A percentile compares a stretch with the other conserved stretches of the same genome.
Conservation (phyloP, 2,329 filamentous ascomycete species). For the Penicillium sp. region DNA sequence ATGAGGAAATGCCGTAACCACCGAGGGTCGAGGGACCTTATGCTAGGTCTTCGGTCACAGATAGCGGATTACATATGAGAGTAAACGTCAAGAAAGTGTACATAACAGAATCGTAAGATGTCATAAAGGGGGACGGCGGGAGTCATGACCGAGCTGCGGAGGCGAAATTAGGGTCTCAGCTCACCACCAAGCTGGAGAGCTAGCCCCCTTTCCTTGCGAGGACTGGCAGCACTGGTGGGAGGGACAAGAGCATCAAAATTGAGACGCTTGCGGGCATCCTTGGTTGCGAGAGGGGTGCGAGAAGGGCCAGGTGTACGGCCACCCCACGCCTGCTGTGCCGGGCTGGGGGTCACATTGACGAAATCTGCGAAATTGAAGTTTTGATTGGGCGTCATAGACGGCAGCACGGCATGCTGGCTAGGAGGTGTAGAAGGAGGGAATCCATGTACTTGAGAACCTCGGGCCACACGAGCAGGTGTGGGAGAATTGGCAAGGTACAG, state of each 20-base stretch:
- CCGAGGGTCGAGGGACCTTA: not conserved
- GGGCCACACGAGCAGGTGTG: constrained; percentile 67
- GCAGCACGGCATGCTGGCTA: constrained; percentile 56
- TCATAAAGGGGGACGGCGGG: constrained; percentile 21
- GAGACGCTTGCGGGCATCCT: constrained; percentile 69
- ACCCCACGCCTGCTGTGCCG: constrained; percentile 79
- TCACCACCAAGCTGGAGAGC: constrained; percentile 66
- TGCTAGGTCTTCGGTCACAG: not conserved
- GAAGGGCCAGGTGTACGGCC: constrained; percentile 53
- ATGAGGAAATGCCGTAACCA: not conserved
- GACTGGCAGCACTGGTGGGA: constrained; percentile 49
- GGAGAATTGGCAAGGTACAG: constrained; percentile 89
- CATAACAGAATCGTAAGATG: constrained; percentile 24
- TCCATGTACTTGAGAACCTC: constrained; percentile 47
- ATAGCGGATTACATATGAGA: constrained; percentile 15
- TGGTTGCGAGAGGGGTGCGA: constrained; percentile 69
- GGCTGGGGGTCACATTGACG: constrained; percentile 94
- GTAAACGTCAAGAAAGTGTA: constrained; percentile 15
- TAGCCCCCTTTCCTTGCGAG: constrained; percentile 51
- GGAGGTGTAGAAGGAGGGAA: constrained; percentile 73
- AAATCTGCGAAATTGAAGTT: constrained; percentile 95
- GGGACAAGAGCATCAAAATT: constrained; percentile 77
- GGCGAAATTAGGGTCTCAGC: constrained; percentile 48
- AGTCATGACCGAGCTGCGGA: constrained; percentile 22
- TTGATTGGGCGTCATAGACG: constrained; percentile 58